Percentiles rank a stretch among this genome's conserved stretches.
These are phyloP conservation scores for Melocanna baccifera DNA, from an alignment of 176 grass and related monocot genomes.

Conservation along the genomic window DNA sequence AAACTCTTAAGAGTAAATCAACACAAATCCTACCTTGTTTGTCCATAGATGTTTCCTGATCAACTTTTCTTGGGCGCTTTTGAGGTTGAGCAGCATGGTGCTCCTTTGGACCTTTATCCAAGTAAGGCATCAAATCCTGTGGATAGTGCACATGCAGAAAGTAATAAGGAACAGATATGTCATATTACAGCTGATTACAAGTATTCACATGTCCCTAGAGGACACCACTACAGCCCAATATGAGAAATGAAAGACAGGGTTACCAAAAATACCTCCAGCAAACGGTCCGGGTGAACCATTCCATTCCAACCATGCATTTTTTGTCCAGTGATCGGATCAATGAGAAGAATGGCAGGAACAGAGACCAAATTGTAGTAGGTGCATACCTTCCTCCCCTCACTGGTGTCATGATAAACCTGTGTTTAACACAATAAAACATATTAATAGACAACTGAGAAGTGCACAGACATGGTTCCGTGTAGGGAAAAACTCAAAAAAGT, in stretches of 20 bases:
- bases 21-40: constrained; percentile 44
- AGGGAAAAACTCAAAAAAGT: neutral
- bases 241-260: neutral
- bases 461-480: neutral
- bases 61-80: constrained; percentile 85
- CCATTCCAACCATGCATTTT: constrained; percentile 87
- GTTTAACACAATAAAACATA: constrained; percentile 14
- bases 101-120: constrained; percentile 95
- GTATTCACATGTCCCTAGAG: neutral
- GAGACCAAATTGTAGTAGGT: constrained; percentile 83
- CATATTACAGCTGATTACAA: neutral
- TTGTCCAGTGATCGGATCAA: constrained; percentile 93
- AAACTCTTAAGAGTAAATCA: neutral
- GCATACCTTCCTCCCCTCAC: constrained; percentile 91
- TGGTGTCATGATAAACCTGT: constrained; percentile 76
- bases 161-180: neutral
- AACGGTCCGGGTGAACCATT: constrained; percentile 87
- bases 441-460: neutral
- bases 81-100: constrained; percentile 76
- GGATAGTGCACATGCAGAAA: constrained; percentile 14
- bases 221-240: neutral
- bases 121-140: constrained; percentile 89
- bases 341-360: constrained; percentile 76
- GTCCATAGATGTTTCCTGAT: constrained; percentile 40
- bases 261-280: constrained; percentile 68